These are phyloP conservation scores for Phanerochaete sordida DNA, from an alignment of 768 basidiomycete species.

Conservation along the genomic window DNA sequence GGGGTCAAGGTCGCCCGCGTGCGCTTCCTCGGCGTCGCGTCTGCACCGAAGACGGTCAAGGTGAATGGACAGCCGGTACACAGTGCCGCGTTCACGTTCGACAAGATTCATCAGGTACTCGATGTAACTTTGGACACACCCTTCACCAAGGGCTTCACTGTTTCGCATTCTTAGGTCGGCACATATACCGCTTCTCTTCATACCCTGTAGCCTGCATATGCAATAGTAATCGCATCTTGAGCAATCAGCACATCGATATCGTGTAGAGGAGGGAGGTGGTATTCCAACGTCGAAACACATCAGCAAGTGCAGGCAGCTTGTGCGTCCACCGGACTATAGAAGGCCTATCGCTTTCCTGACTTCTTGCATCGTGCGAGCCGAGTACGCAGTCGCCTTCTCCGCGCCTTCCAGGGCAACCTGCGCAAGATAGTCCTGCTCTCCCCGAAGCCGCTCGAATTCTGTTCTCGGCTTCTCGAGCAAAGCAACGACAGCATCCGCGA, in stretches of 20 bases:
- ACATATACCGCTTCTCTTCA: no score
- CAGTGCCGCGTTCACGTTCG: slow-evolving; percentile 27
- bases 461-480: slow-evolving; percentile 60
- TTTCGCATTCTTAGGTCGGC: no score
- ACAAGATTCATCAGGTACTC: slow-evolving; percentile 39
- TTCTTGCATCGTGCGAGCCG: slow-evolving; percentile 58
- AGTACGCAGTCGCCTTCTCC: slow-evolving; percentile 55
- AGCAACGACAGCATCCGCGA: slow-evolving; percentile 70
- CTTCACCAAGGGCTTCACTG: slow-evolving; percentile 34
- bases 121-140: slow-evolving; percentile 38
- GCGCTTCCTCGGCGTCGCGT: slow-evolving; percentile 28
- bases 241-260: no score
- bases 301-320: not conserved
- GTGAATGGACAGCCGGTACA: slow-evolving; percentile 18
- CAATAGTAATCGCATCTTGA: no score
- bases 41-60: slow-evolving; percentile 18
- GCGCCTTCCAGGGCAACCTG: slow-evolving; percentile 65
- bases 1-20: slow-evolving; percentile 33
- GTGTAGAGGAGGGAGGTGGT: no score
- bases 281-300: not conserved
- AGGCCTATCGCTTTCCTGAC: slow-evolving; percentile 71
- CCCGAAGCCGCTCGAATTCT: slow-evolving; percentile 63
- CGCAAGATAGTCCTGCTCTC: slow-evolving; percentile 56
- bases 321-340: not conserved
- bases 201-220: no score